Conservation (phyloP, 2,329 filamentous ascomycete genomes). For the Fusarium haematococcum region DNA sequence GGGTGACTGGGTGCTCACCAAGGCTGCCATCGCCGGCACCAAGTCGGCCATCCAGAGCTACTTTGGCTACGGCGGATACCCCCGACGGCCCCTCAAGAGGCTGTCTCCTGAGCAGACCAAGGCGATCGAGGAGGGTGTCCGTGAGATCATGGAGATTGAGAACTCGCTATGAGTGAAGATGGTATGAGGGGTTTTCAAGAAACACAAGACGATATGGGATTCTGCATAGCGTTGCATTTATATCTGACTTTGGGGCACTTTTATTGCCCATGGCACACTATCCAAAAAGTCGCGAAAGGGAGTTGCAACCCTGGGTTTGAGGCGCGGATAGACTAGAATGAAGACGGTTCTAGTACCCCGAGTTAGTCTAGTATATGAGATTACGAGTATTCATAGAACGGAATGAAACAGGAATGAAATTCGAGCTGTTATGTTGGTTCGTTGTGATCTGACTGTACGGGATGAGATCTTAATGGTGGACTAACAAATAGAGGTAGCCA, state of each 20-base stretch:
- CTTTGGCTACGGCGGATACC: slow-evolving; percentile 84
- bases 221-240: slow-evolving; percentile 42
- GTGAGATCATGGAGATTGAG: slow-evolving; percentile 76
- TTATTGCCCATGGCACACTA: slow-evolving; percentile 4
- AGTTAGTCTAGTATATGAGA: slow-evolving; percentile 19
- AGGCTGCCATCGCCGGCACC: slow-evolving; percentile 86
- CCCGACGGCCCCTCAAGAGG: slow-evolving; percentile 77
- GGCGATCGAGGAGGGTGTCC: slow-evolving; percentile 66
- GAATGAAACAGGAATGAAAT: slow-evolving; percentile 16
- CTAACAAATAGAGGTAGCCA: neutral
- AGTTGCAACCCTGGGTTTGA: neutral
- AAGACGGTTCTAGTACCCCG: neutral
- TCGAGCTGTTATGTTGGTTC: neutral
- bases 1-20: slow-evolving; percentile 86
- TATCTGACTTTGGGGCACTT: slow-evolving; percentile 13
- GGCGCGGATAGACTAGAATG: neutral
- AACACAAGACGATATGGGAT: slow-evolving; percentile 2
- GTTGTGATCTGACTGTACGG: neutral
- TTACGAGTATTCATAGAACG: slow-evolving; percentile 25
- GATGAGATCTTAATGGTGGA: neutral
- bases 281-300: slow-evolving; percentile 16
- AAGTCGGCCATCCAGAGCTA: slow-evolving; percentile 85
- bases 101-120: slow-evolving; percentile 67
- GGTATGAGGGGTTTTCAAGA: slow-evolving; percentile 4
- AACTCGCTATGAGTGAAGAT: slow-evolving; percentile 56